phyloP scores from a whole-genome alignment of 2,329 filamentous ascomycete species.

The Didymella sp. region DNA sequence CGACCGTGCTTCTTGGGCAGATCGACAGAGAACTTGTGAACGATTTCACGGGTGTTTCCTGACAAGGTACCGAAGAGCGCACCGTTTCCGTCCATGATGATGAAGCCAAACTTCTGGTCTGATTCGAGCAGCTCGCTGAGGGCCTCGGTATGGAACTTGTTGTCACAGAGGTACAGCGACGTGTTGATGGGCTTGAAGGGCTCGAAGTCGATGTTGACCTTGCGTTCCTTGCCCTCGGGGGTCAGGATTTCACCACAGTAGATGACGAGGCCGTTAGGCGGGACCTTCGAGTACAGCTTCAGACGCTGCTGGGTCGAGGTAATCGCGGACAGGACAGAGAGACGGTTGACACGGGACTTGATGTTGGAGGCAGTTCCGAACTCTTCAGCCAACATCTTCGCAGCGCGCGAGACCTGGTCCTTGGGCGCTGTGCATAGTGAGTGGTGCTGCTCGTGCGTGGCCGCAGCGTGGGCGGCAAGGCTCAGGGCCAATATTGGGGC shows the following conservation, averaged over 20 bases:
- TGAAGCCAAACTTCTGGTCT: slow-evolving; percentile 99
- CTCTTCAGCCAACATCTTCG: slow-evolving; percentile 99
- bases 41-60: slow-evolving; percentile 93
- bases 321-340: slow-evolving; percentile 96
- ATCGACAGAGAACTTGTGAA: slow-evolving; percentile 99
- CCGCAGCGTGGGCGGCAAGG: slow-evolving; percentile 1
- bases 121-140: slow-evolving; percentile 96
- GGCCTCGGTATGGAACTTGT: slow-evolving; percentile 99
- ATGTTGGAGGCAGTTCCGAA: slow-evolving; percentile 99
- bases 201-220: slow-evolving; percentile 99
- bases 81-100: slow-evolving; percentile 99
- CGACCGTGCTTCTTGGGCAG: slow-evolving; percentile 99
- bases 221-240: slow-evolving; percentile 96
- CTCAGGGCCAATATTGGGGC: slow-evolving; percentile 3
- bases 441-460: slow-evolving; percentile 22
- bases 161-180: slow-evolving; percentile 98
- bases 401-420: slow-evolving; percentile 93
- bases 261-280: slow-evolving; percentile 94
- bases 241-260: slow-evolving; percentile 99
- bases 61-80: slow-evolving; percentile 95
- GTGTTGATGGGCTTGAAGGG: slow-evolving; percentile 99
- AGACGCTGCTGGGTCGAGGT: slow-evolving; percentile 98
- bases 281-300: slow-evolving; percentile 99
- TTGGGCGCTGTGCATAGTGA: slow-evolving; percentile 74
- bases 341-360: slow-evolving; percentile 98